Percentiles rank a stretch among this genome's conserved stretches.
phyloP scores from a whole-genome alignment of 2,329 filamentous ascomycete species.

The Calcarisporium arbuscula region DNA sequence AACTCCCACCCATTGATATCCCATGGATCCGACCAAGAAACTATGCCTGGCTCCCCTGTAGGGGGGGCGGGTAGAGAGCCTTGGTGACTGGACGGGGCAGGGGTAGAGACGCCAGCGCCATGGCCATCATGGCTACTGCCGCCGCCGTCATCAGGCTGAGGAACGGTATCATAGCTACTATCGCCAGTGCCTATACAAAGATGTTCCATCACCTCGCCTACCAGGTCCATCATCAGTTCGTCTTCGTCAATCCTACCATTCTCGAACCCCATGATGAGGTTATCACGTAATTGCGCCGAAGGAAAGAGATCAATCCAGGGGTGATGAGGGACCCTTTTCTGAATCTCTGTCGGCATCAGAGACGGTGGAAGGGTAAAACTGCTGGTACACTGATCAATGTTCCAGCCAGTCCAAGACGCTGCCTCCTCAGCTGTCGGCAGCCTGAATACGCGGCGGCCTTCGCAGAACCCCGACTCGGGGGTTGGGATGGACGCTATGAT shows the following conservation, averaged over 20 bases:
- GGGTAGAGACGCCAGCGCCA: no score
- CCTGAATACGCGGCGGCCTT: constrained; percentile 4
- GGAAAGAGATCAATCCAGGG: constrained; percentile 15
- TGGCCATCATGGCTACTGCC: no score
- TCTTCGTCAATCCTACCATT: constrained; percentile 10
- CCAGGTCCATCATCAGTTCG: constrained; percentile 10
- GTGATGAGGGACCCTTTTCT: constrained; percentile 10
- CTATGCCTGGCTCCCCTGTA: constrained; percentile 8
- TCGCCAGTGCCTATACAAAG: constrained; percentile 5
- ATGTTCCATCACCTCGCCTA: constrained; percentile 8
- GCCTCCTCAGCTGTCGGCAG: constrained; percentile 2
- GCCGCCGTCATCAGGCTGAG: no score
- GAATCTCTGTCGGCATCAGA: constrained; percentile 11
- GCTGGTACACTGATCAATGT: no score
- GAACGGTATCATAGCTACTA: no score
- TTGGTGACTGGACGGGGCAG: no score
- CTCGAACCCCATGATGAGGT: constrained; percentile 12
- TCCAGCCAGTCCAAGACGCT: no score
- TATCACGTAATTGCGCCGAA: constrained; percentile 13
- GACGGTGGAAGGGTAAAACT: constrained; percentile 6
- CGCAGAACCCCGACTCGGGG: constrained; percentile 6
- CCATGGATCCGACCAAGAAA: constrained; percentile 15
- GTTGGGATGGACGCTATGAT: constrained; percentile 11
- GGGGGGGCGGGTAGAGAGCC: no score
- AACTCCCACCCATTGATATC: constrained; percentile 9